A percentile compares a stretch with the other conserved stretches of the same genome.
Conservation (phyloP, 208 protist species). For the Wallacemonas sp. region DNA sequence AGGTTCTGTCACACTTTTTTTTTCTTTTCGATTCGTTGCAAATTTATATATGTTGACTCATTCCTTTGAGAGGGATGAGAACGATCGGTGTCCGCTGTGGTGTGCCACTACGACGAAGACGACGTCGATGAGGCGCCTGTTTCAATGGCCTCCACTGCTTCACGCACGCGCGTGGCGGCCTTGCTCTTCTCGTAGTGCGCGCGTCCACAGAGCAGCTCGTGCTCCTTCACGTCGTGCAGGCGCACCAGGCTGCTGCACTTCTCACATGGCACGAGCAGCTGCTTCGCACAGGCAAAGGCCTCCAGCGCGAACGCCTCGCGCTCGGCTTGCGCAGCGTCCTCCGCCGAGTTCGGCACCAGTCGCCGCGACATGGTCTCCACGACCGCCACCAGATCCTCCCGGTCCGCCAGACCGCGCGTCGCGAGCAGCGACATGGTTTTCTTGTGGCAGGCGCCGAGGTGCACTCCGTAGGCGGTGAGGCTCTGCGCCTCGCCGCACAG, state of each 20-base stretch:
- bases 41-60: no score
- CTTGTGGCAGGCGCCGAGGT: constrained; percentile 50
- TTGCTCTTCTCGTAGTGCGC: constrained; percentile 43
- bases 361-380: constrained; percentile 5
- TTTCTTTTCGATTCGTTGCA: no score
- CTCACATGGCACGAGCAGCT: constrained; percentile 58
- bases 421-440: constrained; percentile 39
- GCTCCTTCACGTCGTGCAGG: constrained; percentile 74
- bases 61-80: no score
- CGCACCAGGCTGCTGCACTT: constrained; percentile 56
- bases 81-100: no score
- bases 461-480: constrained; percentile 47
- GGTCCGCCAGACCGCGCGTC: constrained; percentile 23
- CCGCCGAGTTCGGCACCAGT: constrained; percentile 27
- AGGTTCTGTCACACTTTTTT: no score
- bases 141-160: constrained; percentile 35
- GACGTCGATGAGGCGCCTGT: background rate
- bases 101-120: background rate
- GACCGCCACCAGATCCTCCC: constrained; percentile 13
- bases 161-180: constrained; percentile 38
- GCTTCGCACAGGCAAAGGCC: constrained; percentile 55
- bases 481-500: constrained; percentile 66
- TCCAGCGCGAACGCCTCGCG: constrained; percentile 39
- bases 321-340: constrained; percentile 21
- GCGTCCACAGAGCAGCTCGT: constrained; percentile 62